These are phyloP conservation scores for Heterobasidion annosum DNA, from an alignment of 1,284 basidiomycete species.

Conservation along the genomic window DNA sequence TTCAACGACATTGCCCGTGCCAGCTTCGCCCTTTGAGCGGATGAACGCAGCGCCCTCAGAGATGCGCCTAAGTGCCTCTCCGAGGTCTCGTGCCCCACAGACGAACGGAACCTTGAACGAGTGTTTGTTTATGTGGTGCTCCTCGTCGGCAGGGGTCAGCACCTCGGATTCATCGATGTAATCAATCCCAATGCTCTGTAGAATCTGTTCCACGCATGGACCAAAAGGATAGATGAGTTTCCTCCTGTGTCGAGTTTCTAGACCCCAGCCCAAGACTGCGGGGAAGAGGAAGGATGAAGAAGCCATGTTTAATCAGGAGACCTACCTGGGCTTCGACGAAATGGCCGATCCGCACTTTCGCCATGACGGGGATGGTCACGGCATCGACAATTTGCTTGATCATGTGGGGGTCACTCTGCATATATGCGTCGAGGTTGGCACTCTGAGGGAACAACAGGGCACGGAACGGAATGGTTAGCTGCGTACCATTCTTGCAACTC, in stretches of 20 bases:
- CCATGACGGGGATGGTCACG: conserved; percentile 91
- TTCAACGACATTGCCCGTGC: conserved; percentile 97
- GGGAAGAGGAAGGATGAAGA: neutral
- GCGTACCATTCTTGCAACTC: conserved; percentile 87
- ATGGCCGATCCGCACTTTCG: conserved; percentile 94
- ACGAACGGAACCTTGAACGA: conserved; percentile 85
- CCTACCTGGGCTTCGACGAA: conserved; percentile 88
- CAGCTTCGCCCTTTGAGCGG: conserved; percentile 95
- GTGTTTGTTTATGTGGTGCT: conserved; percentile 82
- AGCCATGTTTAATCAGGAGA: neutral
- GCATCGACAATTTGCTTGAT: conserved; percentile 94
- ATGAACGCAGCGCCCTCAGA: conserved; percentile 97
- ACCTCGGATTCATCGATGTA: conserved; percentile 99
- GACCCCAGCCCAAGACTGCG: neutral
- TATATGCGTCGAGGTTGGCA: neutral
- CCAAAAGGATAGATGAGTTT: neutral
- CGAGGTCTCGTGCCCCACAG: conserved; percentile 73
- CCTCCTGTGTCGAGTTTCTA: no score
- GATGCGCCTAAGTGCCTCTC: conserved; percentile 93
- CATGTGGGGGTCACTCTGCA: conserved; percentile 88
- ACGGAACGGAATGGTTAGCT: conserved; percentile 4
- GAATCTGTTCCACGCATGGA: conserved; percentile 49
- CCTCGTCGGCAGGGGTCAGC: conserved; percentile 90
- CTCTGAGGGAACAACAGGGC: neutral
- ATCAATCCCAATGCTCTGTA: conserved; percentile 92